Conservation (phyloP, 1,139 yeast genomes). For the Kodamaea sp. region DNA sequence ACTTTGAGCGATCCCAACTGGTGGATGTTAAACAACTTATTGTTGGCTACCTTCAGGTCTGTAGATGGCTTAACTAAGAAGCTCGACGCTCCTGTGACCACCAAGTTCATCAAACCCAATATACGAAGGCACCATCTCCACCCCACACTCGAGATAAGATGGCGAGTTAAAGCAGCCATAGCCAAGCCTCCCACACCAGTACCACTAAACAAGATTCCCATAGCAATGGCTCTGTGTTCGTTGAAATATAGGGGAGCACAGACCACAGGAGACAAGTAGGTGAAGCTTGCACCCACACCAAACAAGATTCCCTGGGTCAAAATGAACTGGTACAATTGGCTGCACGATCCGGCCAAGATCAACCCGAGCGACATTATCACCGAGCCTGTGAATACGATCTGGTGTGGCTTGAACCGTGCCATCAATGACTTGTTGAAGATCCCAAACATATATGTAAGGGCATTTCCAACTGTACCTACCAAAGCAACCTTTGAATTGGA, state of each 20-base stretch:
- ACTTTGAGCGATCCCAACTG: constrained; percentile 22
- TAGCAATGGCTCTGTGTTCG: constrained; percentile 39
- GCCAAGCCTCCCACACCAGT: constrained; percentile 45
- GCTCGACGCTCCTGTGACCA: constrained; percentile 17
- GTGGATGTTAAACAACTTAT: constrained; percentile 14
- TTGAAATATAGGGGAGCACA: constrained; percentile 42
- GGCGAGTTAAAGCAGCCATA: constrained; percentile 35
- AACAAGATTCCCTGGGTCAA: constrained; percentile 40
- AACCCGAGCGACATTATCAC: constrained; percentile 29
- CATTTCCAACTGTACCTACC: constrained; percentile 30
- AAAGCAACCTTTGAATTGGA: constrained; percentile 30
- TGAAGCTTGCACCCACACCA: constrained; percentile 39
- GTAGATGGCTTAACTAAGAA: constrained; percentile 18
- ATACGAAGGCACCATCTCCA: constrained; percentile 43
- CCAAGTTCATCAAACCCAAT: constrained; percentile 30
- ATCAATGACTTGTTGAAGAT: constrained; percentile 25
- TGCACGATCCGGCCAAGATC: constrained; percentile 25
- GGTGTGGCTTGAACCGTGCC: constrained; percentile 19
- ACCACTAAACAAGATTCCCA: constrained; percentile 44
- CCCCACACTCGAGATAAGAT: constrained; percentile 29
- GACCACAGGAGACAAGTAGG: constrained; percentile 42
- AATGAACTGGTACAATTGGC: constrained; percentile 28
- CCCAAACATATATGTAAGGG: constrained; percentile 29
- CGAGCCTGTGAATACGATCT: constrained; percentile 28
- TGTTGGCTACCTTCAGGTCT: constrained; percentile 1